phyloP scores from a whole-genome alignment of 352 stramenopile genomes.

The Phytophthora hybrid region DNA sequence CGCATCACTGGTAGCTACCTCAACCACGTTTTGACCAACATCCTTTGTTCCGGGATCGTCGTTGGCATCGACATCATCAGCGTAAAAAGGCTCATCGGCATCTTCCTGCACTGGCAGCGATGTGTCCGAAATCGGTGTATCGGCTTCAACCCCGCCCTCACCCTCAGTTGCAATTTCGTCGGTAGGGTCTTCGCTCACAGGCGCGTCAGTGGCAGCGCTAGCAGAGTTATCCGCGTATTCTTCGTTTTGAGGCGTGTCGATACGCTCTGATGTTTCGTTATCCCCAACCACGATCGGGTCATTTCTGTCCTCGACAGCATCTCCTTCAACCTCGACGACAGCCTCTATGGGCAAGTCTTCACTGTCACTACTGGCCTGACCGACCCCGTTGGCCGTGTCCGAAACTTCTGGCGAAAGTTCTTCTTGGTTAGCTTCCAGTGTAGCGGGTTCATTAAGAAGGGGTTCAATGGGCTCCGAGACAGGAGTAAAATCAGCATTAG shows the following conservation, averaged over 20 bases:
- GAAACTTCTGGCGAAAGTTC: neutral
- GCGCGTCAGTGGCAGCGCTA: neutral
- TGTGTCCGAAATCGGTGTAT: neutral
- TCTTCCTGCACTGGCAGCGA: neutral
- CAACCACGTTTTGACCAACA: neutral
- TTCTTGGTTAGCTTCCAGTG: constrained; percentile 7
- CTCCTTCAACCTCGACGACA: too few species aligned
- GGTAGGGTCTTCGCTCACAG: constrained; percentile 1
- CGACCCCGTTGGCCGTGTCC: neutral
- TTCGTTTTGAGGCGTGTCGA: neutral
- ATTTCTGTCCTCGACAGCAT: neutral
- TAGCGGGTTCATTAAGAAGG: neutral
- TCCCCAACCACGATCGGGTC: neutral
- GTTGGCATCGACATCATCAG: neutral
- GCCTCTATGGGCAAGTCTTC: constrained; percentile 2
- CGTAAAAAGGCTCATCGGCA: neutral
- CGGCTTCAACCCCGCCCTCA: constrained; percentile 2
- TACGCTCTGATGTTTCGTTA: neutral
- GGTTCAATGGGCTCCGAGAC: neutral
- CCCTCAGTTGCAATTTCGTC: neutral
- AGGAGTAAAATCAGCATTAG: neutral
- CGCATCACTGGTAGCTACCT: neutral
- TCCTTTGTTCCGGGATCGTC: constrained; percentile 1
- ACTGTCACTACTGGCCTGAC: constrained; percentile 5
- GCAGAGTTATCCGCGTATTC: constrained; percentile 6